Conservation (phyloP, 2,329 filamentous ascomycete species). For the Colletotrichum scovillei region DNA sequence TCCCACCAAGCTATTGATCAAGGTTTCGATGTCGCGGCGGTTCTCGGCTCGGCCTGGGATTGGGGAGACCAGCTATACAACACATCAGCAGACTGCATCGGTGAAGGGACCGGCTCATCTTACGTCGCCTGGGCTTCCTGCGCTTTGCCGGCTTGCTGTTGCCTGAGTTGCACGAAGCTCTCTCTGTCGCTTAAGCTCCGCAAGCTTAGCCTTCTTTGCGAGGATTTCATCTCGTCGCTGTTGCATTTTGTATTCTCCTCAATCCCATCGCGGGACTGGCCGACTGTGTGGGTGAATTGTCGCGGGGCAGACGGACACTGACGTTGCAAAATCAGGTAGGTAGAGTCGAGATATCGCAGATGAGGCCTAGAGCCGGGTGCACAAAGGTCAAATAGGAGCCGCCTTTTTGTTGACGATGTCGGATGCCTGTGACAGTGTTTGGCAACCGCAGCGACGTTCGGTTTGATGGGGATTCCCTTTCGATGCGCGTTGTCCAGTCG, state of each 20-base stretch:
- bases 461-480: constrained; percentile 28
- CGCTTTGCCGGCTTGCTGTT: constrained; percentile 74
- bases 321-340: background rate
- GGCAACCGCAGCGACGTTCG: constrained; percentile 9
- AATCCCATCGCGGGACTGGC: constrained; percentile 60
- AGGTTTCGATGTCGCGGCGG: constrained; percentile 82
- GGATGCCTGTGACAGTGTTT: constrained; percentile 12
- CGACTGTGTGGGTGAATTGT: constrained; percentile 33
- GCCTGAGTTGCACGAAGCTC: constrained; percentile 85
- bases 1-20: constrained; percentile 87
- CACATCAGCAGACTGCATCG: constrained; percentile 20
- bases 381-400: background rate
- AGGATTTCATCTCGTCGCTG: constrained; percentile 95
- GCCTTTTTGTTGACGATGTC: constrained; percentile 5
- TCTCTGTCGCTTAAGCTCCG: constrained; percentile 92
- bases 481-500: constrained; percentile 26
- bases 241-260: constrained; percentile 65
- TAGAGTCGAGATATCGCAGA: background rate
- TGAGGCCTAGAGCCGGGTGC: background rate
- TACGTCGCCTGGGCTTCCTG: constrained; percentile 79
- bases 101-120: constrained; percentile 41
- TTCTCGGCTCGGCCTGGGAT: constrained; percentile 76
- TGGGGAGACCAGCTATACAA: constrained; percentile 66
- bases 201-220: constrained; percentile 96
- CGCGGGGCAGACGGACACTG: background rate